These are phyloP conservation scores for Camillea tinctor DNA, from an alignment of 2,329 filamentous ascomycete species.

Conservation along the genomic window DNA sequence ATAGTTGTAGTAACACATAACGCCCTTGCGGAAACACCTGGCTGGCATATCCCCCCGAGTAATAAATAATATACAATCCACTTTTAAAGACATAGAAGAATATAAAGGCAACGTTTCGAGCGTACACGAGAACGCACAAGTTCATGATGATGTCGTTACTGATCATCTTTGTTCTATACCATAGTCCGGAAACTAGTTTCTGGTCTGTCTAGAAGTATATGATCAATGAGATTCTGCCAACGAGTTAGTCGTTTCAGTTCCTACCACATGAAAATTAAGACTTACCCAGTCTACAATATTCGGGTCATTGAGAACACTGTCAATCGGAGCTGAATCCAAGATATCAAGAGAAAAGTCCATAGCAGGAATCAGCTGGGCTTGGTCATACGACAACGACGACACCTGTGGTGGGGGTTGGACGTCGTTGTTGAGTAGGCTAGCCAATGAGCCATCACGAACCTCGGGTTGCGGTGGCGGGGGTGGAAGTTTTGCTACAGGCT, in stretches of 20 bases:
- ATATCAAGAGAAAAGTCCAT: constrained; percentile 32
- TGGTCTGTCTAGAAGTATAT: constrained; percentile 28
- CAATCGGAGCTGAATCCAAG: constrained; percentile 36
- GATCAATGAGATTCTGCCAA: constrained; percentile 27
- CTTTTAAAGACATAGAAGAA: too few relatives aligned
- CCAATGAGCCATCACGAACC: constrained; percentile 31
- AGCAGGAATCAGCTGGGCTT: constrained; percentile 20
- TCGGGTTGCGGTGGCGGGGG: constrained; percentile 26
- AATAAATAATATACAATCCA: too few relatives aligned
- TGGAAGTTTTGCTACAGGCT: constrained; percentile 18
- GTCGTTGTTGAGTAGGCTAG: constrained; percentile 34
- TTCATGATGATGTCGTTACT: neutral
- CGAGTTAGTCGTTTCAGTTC: constrained; percentile 11
- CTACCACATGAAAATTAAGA: neutral
- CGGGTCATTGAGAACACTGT: constrained; percentile 35
- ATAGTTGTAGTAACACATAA: too few relatives aligned
- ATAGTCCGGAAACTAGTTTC: constrained; percentile 22
- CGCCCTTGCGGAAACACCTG: too few relatives aligned
- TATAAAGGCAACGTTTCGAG: too few relatives aligned
- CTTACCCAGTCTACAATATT: constrained; percentile 43
- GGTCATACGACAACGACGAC: constrained; percentile 20
- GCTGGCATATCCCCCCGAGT: too few relatives aligned
- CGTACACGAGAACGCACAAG: too few relatives aligned
- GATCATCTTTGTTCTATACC: neutral
- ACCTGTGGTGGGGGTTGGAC: constrained; percentile 20